A percentile compares a stretch with the other conserved stretches of the same genome.
These are phyloP conservation scores for Globisporangium canariense DNA, from an alignment of 352 stramenopile species.

Conservation along the genomic window DNA sequence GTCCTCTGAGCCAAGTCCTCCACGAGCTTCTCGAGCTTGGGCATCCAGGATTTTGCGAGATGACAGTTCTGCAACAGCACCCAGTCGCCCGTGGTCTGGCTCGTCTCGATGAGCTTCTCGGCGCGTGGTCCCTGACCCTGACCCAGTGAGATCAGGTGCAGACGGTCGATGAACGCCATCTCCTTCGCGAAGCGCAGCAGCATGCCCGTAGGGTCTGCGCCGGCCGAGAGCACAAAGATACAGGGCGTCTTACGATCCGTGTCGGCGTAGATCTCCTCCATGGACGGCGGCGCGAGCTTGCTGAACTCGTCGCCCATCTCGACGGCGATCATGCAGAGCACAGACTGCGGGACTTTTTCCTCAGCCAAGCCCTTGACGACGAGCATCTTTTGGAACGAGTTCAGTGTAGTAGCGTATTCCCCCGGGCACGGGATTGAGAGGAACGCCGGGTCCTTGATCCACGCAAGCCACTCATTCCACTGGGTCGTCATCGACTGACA, in stretches of 20 bases:
- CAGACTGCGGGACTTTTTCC: conserved; percentile 86
- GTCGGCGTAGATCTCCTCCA: conserved; percentile 93
- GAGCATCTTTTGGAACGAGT: conserved; percentile 72
- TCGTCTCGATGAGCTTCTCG: conserved; percentile 87
- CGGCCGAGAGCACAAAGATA: conserved; percentile 92
- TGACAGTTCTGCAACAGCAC: conserved; percentile 95
- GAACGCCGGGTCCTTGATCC: conserved; percentile 49
- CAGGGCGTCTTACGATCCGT: conserved; percentile 90
- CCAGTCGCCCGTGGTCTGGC: conserved; percentile 87
- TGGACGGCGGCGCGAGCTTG: conserved; percentile 75
- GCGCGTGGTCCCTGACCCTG: conserved; percentile 91
- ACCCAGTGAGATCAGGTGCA: conserved; percentile 91
- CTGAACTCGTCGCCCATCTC: conserved; percentile 89
- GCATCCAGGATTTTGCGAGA: conserved; percentile 94
- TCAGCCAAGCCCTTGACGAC: conserved; percentile 80
- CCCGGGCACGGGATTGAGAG: conserved; percentile 43
- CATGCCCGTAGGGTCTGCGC: conserved; percentile 91
- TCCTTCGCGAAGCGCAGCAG: conserved; percentile 91
- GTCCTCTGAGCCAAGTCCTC: conserved; percentile 69
- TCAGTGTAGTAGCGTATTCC: conserved; percentile 38
- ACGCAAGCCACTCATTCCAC: conserved; percentile 55
- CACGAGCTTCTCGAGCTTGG: conserved; percentile 89
- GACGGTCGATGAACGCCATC: conserved; percentile 78
- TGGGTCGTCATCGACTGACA: conserved; percentile 57
- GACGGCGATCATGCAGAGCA: conserved; percentile 81